Evolutionary conservation across 2,329 filamentous ascomycete species (phyloP), one percentile per base, ranked within the genome.

Genomic region (Akanthomyces dipterigenus): DNA sequence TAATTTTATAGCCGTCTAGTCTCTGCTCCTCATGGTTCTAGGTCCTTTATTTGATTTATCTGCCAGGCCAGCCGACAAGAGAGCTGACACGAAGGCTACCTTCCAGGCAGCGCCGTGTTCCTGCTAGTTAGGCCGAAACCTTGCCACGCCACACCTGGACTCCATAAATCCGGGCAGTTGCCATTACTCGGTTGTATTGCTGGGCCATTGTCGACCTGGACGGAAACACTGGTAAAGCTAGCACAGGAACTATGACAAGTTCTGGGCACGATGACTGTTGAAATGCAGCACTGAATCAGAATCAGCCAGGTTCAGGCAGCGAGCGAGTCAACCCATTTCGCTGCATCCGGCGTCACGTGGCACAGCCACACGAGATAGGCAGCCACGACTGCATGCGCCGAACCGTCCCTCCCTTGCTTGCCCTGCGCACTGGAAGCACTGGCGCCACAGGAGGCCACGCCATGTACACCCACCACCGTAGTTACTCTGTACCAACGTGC

Each of bases 261-360:
- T 11, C 31, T 24, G 14, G 8, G 14, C 36, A 16, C 16, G 36
- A 38, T 38, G 14, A 14, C 14, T 14, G 14, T 2, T 38, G 36
- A 28, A 18, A 16, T 2, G 12, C 24, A 28, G 45, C 24, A 48
- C 22, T 18, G 11, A 18, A 48, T 18, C 45, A 18, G 11, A 18
- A 48, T 18, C 45, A 18, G 45, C 8, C 34, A 24, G 8, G 12
- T 6, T 14, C n/a, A 53, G 34, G 31, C 34, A 38, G 20, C n/a
- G 20, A 53, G 31, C 20, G 20, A 53, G 31, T 18, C 20, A 31
- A 31, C 12, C 36, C 8, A 8, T 24, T 59, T 42, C 22, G 40
- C 49, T 60, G 28, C 57, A 53, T 54, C 16, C 28, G 40, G 49
- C 20, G 28, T 60, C 57, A 60, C 57, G 57, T 60, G 57, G 57